phyloP scores from a whole-genome alignment of 768 basidiomycete species.

The Boletus patriciae region DNA sequence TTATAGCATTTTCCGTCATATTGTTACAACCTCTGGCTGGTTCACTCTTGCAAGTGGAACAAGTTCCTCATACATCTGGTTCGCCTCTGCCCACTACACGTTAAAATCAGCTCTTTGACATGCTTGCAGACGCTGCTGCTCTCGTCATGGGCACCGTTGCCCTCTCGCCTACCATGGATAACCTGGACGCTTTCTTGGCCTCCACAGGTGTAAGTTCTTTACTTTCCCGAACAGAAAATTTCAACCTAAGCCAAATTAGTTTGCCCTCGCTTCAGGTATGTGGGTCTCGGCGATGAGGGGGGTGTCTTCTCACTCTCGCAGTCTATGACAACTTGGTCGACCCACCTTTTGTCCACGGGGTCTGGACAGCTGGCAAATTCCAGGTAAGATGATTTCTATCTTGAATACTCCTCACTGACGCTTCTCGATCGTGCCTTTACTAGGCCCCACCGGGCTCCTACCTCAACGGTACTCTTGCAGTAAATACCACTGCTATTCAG shows the following conservation, averaged over 20 bases:
- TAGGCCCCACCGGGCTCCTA: conserved; percentile 45
- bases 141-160: conserved; percentile 44
- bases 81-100: conserved; percentile 9
- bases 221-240: background rate
- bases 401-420: background rate
- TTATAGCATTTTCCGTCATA: conserved; percentile 46
- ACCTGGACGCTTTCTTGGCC: conserved; percentile 55
- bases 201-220: conserved; percentile 51
- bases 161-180: conserved; percentile 43
- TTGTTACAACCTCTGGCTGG: conserved; percentile 60
- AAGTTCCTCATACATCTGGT: conserved; percentile 21
- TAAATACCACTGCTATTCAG: conserved; percentile 50
- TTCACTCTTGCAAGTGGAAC: conserved; percentile 30
- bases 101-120: background rate
- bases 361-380: conserved; percentile 59
- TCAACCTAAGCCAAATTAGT: conserved; percentile 32
- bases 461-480: conserved; percentile 53
- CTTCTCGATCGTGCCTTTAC: background rate
- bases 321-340: conserved; percentile 45
- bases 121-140: conserved; percentile 37
- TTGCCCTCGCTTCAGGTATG: conserved; percentile 30
- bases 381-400: conserved; percentile 34
- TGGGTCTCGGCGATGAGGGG: background rate
- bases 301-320: conserved; percentile 4
- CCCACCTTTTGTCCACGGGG: conserved; percentile 54